Evolutionary conservation across 2,329 filamentous ascomycete genomes (phyloP).

Genomic region (Phialocephala subalpina): DNA sequence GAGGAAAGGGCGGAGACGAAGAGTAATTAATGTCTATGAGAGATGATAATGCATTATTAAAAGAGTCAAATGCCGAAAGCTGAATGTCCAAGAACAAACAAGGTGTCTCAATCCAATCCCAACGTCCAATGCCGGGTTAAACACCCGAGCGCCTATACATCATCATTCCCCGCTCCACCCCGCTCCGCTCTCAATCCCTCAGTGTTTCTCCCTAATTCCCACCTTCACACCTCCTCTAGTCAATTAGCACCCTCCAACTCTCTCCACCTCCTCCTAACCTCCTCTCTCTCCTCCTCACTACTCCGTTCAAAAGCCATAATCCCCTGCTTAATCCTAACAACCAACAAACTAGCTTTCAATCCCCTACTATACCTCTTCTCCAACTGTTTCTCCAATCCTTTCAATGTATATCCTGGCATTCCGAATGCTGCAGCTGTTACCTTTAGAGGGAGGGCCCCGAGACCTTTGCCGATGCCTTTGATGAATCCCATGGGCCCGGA

Average conservation of each 20-base stretch:
- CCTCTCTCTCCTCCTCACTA: conserved; percentile 50
- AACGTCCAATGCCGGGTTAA: too few species aligned
- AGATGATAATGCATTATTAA: too few species aligned
- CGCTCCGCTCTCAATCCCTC: too few species aligned
- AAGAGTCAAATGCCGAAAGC: too few species aligned
- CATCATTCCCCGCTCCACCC: too few species aligned
- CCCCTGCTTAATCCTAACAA: conserved; percentile 35
- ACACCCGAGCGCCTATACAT: too few species aligned
- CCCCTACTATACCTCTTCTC: conserved; percentile 32
- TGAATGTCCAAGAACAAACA: too few species aligned
- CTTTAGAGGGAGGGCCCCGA: conserved; percentile 69
- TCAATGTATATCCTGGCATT: conserved; percentile 36
- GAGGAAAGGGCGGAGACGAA: too few species aligned
- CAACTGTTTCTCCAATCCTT: conserved; percentile 38
- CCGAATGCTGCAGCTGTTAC: conserved; percentile 52
- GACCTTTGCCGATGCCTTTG: conserved; percentile 57
- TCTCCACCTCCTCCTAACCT: conserved; percentile 43
- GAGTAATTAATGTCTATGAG: too few species aligned
- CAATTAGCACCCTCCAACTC: conserved; percentile 18
- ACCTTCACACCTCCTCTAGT: background rate
- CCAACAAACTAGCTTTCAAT: conserved; percentile 34
- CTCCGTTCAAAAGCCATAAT: conserved; percentile 40
- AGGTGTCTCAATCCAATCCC: too few species aligned
- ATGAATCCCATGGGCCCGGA: conserved; percentile 54
- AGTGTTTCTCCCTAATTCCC: too few species aligned